A percentile compares a stretch with the other conserved stretches of the same genome.
These are phyloP conservation scores for Zangia roseola DNA, from an alignment of 768 basidiomycete genomes.

Conservation along the genomic window DNA sequence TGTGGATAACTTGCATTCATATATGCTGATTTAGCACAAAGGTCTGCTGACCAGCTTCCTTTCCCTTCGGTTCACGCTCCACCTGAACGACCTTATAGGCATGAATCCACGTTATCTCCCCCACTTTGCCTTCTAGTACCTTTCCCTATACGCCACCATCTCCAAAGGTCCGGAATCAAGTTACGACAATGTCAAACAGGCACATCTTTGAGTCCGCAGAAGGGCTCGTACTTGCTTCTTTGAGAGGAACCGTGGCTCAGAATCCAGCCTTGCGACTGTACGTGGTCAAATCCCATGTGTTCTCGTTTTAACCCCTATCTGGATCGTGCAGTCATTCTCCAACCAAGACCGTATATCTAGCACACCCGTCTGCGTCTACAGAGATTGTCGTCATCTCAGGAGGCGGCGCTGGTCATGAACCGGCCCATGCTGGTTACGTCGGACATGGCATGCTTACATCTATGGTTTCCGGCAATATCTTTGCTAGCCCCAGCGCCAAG, in stretches of 20 bases:
- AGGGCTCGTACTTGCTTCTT: constrained; percentile 42
- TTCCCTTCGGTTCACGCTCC: too few relatives aligned
- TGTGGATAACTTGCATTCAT: too few relatives aligned
- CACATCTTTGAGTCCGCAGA: constrained; percentile 43
- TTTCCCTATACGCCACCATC: too few relatives aligned
- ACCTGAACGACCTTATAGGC: too few relatives aligned
- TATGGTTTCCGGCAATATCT: constrained; percentile 59
- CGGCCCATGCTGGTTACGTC: constrained; percentile 56
- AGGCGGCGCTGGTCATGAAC: constrained; percentile 59
- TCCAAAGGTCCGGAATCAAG: too few relatives aligned
- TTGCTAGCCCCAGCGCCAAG: constrained; percentile 60
- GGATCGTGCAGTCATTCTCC: constrained; percentile 30
- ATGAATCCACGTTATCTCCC: too few relatives aligned
- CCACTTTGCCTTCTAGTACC: too few relatives aligned
- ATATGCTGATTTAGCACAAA: too few relatives aligned
- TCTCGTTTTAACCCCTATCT: not conserved
- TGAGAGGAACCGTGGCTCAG: constrained; percentile 40
- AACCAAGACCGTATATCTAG: constrained; percentile 38
- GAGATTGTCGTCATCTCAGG: constrained; percentile 46
- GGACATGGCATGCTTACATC: constrained; percentile 56
- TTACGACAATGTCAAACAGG: constrained; percentile 37
- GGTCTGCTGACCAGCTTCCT: too few relatives aligned
- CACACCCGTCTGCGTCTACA: constrained; percentile 16
- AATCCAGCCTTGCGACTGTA: constrained; percentile 42
- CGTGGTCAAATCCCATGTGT: constrained; percentile 13